Evolutionary conservation across 345 rosid genomes (phyloP), one percentile per base, ranked within the genome.

Genomic region (Linum usitatissimum): DNA sequence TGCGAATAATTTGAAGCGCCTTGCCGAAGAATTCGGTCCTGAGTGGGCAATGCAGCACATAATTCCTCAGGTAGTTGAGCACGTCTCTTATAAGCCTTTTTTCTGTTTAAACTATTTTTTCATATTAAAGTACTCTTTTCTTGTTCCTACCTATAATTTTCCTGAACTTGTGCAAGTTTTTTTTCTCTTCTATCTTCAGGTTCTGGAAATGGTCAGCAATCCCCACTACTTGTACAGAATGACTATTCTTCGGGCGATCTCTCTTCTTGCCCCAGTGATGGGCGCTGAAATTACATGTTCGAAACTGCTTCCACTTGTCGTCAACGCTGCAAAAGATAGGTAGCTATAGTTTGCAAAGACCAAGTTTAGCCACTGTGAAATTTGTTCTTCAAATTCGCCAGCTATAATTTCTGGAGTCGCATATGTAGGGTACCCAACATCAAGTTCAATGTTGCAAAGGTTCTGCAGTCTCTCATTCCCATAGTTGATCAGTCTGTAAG

Each of bases 31-130:
- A 73, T 92, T 92, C 77, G 98, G 98, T 48, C 89, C 95, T 39
- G 93, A 92, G 12, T 92, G 98, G 96, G 93, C 96, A 70, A 92
- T 89, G 98, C 91, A 84, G 75, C 96, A 92, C 75, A 89, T 89
- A 73, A 86, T 92, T 75, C 93, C 96, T 53, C 95, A 85, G 95
- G 98, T 92, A 7, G 3, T 34, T 34, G 5, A 34, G 38, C 8
- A 60, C 45, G 71, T 72, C 40, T 64, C 17, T 23, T 23, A 23
- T 23, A 23, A 23, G 1, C 28, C 28, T 23, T 23, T 23, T 23
- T 23, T 23, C 28, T 23, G 28, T 23, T 23, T 23, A 23, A 23
- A 34, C 38, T 34, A 4, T 34, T 34, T 34, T 34, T 34, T 34
- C 38, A 34, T 34, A 34, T 34, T 34, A 6, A 45, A 15, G 14